Conservation (phyloP, 1,139 yeast species). For the Geotrichum siamense region DNA sequence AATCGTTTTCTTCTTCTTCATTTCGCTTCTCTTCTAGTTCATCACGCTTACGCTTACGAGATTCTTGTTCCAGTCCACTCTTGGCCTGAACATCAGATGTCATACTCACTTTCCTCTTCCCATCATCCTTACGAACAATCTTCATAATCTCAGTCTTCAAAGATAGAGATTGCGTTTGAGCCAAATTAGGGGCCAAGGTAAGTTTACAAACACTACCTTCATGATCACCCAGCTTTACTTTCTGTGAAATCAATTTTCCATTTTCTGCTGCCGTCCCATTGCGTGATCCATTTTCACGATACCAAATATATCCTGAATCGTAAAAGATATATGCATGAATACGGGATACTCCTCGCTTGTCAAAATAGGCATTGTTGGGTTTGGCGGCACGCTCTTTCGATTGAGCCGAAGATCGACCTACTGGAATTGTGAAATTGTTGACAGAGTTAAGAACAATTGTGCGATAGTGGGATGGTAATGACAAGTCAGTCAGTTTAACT, state of each 20-base stretch:
- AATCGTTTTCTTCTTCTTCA: background rate
- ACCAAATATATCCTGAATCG: conserved; percentile 18
- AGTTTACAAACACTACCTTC: background rate
- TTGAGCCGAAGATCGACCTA: conserved; percentile 10
- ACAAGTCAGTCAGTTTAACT: conserved; percentile 1
- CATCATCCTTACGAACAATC: conserved; percentile 1
- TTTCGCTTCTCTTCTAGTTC: background rate
- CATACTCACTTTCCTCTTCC: background rate
- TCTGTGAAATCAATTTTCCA: background rate
- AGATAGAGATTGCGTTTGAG: background rate
- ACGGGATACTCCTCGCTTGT: conserved; percentile 21
- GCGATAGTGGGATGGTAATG: conserved; percentile 1
- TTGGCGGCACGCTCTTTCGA: conserved; percentile 2
- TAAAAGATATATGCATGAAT: conserved; percentile 21
- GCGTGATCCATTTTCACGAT: conserved; percentile 20
- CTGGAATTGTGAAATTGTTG: conserved; percentile 6
- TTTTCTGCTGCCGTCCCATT: conserved; percentile 20
- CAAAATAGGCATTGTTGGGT: conserved; percentile 19
- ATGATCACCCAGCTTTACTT: background rate
- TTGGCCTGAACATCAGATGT: background rate
- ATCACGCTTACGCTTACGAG: background rate
- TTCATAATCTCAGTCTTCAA: background rate
- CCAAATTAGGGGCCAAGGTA: conserved; percentile 5
- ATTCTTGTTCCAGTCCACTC: background rate
- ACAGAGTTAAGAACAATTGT: background rate